Percentiles rank a stretch among this genome's conserved stretches.
These are phyloP conservation scores for Rhizoctonia solani DNA, from an alignment of 1,284 basidiomycete species.

Conservation along the genomic window DNA sequence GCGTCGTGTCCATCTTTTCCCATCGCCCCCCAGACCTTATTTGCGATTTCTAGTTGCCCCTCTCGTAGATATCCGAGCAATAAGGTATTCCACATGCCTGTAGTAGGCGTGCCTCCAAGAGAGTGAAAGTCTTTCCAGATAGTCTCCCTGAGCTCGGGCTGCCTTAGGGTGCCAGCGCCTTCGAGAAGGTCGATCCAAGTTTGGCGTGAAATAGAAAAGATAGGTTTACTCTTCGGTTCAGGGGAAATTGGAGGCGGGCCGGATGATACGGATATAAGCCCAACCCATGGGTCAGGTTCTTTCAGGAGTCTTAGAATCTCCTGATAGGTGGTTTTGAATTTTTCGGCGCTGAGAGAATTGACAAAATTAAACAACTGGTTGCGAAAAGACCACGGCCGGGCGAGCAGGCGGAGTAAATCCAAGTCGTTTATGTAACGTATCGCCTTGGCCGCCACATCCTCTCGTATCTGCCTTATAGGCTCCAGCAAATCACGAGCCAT, in stretches of 20 bases:
- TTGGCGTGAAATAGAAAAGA: constrained; percentile 52
- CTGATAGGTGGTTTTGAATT: constrained; percentile 49
- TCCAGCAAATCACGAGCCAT: constrained; percentile 47
- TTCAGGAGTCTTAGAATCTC: constrained; percentile 56
- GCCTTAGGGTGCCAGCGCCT: constrained; percentile 58
- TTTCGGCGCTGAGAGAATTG: constrained; percentile 47
- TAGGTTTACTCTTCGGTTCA: constrained; percentile 48
- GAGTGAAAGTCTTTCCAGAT: constrained; percentile 66
- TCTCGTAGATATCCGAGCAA: constrained; percentile 61
- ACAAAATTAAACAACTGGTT: constrained; percentile 49
- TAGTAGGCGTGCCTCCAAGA: constrained; percentile 54
- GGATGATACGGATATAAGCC: constrained; percentile 45
- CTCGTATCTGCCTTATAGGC: constrained; percentile 45
- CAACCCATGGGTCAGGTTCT: constrained; percentile 53
- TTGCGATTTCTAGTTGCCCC: constrained; percentile 53
- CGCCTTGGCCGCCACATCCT: constrained; percentile 46
- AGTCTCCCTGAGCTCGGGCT: constrained; percentile 58
- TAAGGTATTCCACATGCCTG: constrained; percentile 65
- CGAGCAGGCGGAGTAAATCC: constrained; percentile 56
- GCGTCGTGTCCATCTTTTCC: constrained; percentile 56
- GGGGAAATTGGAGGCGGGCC: constrained; percentile 31
- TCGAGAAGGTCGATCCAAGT: constrained; percentile 66
- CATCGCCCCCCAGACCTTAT: constrained; percentile 66
- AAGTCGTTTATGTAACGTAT: constrained; percentile 52
- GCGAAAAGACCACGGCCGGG: constrained; percentile 54